Evolutionary conservation across 2,329 filamentous ascomycete genomes (phyloP), one percentile per base, ranked within the genome.

Genomic region (Nigrospora sphaerica): DNA sequence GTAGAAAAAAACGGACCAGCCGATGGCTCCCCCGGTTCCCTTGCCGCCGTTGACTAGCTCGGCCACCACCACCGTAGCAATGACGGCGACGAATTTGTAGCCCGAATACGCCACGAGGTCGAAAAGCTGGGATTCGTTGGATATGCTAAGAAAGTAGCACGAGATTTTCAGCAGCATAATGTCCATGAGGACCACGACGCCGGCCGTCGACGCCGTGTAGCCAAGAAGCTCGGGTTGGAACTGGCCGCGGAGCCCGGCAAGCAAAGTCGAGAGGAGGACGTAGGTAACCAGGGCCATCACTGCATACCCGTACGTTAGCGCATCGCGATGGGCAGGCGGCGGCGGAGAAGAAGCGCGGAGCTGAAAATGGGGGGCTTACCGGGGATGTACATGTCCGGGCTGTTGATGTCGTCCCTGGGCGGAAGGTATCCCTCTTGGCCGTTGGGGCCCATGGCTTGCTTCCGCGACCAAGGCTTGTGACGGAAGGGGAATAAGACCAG

Each of bases 361-460:
- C 16, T 19, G 14, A 31, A 35, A 32, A 33, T 14, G 10, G n/a
- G 18, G 41, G 35, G 60, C 68, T 33, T 57, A 75, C 71, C 68
- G 49, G 91, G 91, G 58, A 98, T 98, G 71, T 98, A 98, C 91
- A 98, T 97, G 69, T 98, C 93, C 14, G 95, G 93, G 54, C 89
- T 95, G 70, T 98, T 98, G 67, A 97, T 76, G 62, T 98, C 93
- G 66, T 98, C 92, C 53, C 93, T 80, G 2, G 93, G 93, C 6
- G 93, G 89, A 9, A 96, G 78, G 68, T 93, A 98, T 39, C 81
- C 81, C 53, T 86, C 83, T 57, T 84, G 80, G 43, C 85, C 78
- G 61, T 79, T 81, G 47, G 83, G 80, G 17, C 84, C 82, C 47
- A 83, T 77, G 47, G 85, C 75, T 64, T 95, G 88, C 66, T 95